phyloP scores from a whole-genome alignment of 2,329 filamentous ascomycete species.

The Colletotrichum spaethianum region DNA sequence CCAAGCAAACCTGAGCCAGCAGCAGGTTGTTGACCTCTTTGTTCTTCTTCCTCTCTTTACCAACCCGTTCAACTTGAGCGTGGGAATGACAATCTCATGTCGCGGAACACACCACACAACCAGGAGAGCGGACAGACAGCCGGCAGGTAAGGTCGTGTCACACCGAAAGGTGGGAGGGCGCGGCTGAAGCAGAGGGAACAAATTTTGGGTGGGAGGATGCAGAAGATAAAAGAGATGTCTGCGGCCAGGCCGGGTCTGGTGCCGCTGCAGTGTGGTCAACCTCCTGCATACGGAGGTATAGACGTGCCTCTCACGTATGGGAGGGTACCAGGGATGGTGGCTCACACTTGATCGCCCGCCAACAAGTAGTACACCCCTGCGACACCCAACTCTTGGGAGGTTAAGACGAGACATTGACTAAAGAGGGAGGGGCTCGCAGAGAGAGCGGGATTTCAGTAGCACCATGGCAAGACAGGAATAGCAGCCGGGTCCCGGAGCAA shows the following conservation, averaged over 20 bases:
- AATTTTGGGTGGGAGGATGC: slow-evolving; percentile 34
- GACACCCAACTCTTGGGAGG: slow-evolving; percentile 20
- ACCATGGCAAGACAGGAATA: slow-evolving; percentile 38
- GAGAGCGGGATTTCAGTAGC: slow-evolving; percentile 10
- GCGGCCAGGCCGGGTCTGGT: slow-evolving; percentile 35
- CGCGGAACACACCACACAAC: slow-evolving; percentile 26
- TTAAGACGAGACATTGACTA: slow-evolving; percentile 5
- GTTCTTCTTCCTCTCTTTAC: slow-evolving; percentile 26
- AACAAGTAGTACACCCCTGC: slow-evolving; percentile 31
- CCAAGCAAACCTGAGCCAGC: not conserved
- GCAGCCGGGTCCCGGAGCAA: slow-evolving; percentile 16
- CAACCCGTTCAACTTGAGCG: slow-evolving; percentile 26
- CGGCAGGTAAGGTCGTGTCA: slow-evolving; percentile 39
- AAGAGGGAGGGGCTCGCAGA: slow-evolving; percentile 4
- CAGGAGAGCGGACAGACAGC: slow-evolving; percentile 25
- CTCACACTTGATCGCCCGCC: slow-evolving; percentile 34
- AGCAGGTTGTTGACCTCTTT: slow-evolving; percentile 24
- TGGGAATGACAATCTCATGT: slow-evolving; percentile 31
- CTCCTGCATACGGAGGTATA: slow-evolving; percentile 39
- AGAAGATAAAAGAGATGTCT: slow-evolving; percentile 39
- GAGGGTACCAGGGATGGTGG: slow-evolving; percentile 34
- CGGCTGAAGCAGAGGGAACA: slow-evolving; percentile 36
- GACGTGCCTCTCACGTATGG: slow-evolving; percentile 26
- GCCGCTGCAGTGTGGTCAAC: slow-evolving; percentile 40
- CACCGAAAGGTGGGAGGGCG: slow-evolving; percentile 26